Base-by-base conservation (phyloP, 2,329 filamentous ascomycete species). In the Neonectria faginata region DNA sequence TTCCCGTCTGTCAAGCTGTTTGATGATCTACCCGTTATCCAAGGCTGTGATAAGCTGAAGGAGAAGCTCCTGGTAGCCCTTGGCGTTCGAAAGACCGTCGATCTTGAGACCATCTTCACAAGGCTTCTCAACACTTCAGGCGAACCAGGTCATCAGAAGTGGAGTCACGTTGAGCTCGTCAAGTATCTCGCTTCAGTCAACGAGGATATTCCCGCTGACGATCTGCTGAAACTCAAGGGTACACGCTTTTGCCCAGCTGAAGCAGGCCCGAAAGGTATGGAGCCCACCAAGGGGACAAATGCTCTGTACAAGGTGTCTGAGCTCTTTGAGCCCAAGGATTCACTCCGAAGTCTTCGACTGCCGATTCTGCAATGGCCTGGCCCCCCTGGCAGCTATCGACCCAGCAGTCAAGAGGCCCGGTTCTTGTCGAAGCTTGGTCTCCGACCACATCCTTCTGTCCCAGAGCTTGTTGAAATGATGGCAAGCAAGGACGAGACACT, bases 1-100 rank as follows among this genome's bases (percentile, higher is more conserved):
- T 97, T 99, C 74, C 89, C 92, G 2, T 91, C 89, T n/a, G 96
- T 99, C 41, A 96, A 93, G 76, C 83, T 99, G 0, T 99, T 99
- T 74, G 94, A 97, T 66, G 96, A 99, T 76, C 83, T 99, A 16
- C 94, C 96, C 0, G 90, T 91, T 12, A 89, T 98, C 2, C 88
- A 90, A 68, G 89, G 88, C 12, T 89, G 94, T 47, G 89, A 91
- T 44, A 88, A 89, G 33, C 87, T 97, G 12, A 98, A 97, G 76
- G 95, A 98, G 50, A 97, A 97, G 76, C 92, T 99, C 66, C 80
- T 99, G 47, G 81, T 86, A 3, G 88, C 92, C 2, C 83, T 99
- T 33, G 95, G 96, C 3, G 94, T 99, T 27, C 89, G 96, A 64
- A 98, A 98, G 81, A 99, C 96, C 0, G 90, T 99, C 20, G 96